Conservation (phyloP, 1,284 basidiomycete genomes). For the Cutaneotrichosporon sp. region DNA sequence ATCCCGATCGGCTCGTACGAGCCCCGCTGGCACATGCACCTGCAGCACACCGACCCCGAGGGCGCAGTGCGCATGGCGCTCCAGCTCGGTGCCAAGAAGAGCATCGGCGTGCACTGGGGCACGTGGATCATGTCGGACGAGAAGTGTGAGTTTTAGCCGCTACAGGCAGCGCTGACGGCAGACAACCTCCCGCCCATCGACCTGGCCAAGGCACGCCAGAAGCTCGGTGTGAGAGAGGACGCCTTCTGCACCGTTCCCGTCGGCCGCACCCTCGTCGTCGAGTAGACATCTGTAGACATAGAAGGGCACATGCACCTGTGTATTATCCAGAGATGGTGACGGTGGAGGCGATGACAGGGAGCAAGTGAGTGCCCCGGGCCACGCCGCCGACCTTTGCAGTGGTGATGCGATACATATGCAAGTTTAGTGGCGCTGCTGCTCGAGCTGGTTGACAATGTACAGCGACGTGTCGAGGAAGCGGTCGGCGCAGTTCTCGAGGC, state of each 20-base stretch:
- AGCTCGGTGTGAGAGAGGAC: constrained; percentile 31
- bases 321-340: background rate
- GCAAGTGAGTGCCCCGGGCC: too few species aligned
- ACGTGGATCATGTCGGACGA: constrained; percentile 52
- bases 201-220: constrained; percentile 33
- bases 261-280: constrained; percentile 38
- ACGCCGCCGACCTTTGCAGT: too few species aligned
- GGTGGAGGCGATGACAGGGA: background rate
- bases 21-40: constrained; percentile 47
- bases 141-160: constrained; percentile 30
- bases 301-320: background rate
- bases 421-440: constrained; percentile 48
- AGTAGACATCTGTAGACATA: constrained; percentile 8
- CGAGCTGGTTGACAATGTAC: constrained; percentile 76
- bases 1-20: constrained; percentile 51
- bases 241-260: constrained; percentile 35
- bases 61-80: constrained; percentile 47
- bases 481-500: constrained; percentile 86
- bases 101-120: constrained; percentile 50
- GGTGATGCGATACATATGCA: constrained; percentile 2
- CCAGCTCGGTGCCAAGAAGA: constrained; percentile 39
- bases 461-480: constrained; percentile 90
- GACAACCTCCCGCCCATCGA: constrained; percentile 42
- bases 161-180: constrained; percentile 4
- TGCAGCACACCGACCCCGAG: constrained; percentile 49